Conservation (phyloP, 768 basidiomycete genomes). For the Termitomyces sp. region DNA sequence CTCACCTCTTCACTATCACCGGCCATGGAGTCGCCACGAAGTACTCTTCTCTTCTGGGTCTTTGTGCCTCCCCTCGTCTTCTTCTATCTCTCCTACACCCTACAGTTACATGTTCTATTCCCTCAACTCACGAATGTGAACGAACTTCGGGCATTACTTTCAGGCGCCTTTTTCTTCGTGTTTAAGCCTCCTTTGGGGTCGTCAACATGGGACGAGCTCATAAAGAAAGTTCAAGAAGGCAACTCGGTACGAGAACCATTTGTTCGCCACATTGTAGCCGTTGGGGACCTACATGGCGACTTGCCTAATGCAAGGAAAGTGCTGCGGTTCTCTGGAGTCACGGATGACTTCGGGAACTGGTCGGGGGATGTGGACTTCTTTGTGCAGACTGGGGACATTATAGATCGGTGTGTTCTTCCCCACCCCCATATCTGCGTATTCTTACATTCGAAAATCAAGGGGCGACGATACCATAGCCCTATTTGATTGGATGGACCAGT, state of each 20-base stretch:
- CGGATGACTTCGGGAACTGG: conserved; percentile 75
- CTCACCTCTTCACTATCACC: background rate
- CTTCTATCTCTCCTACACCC: conserved; percentile 17
- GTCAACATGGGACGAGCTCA: conserved; percentile 4
- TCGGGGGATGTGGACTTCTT: conserved; percentile 78
- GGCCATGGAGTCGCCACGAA: background rate
- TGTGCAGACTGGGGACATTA: conserved; percentile 95
- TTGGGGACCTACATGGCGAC: conserved; percentile 94
- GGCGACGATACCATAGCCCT: conserved; percentile 89
- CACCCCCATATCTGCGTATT: background rate
- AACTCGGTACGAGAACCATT: conserved; percentile 23
- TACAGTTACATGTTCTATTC: conserved; percentile 17
- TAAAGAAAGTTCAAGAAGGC: background rate
- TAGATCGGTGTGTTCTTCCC: conserved; percentile 63
- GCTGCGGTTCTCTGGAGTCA: conserved; percentile 74
- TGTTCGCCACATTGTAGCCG: conserved; percentile 69
- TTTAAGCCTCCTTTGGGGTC: conserved; percentile 14
- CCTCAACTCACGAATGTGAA: conserved; percentile 11
- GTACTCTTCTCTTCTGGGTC: conserved; percentile 13
- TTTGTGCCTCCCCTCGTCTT: conserved; percentile 11
- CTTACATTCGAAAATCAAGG: conserved; percentile 32
- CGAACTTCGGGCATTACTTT: background rate
- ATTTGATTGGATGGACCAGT: conserved; percentile 78
- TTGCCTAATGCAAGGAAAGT: conserved; percentile 75
- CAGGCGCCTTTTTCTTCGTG: conserved; percentile 4